Percentiles rank a stretch among this genome's conserved stretches.
Evolutionary conservation across 805 yeast species (phyloP).

Genomic region (Lipomyces sp.): DNA sequence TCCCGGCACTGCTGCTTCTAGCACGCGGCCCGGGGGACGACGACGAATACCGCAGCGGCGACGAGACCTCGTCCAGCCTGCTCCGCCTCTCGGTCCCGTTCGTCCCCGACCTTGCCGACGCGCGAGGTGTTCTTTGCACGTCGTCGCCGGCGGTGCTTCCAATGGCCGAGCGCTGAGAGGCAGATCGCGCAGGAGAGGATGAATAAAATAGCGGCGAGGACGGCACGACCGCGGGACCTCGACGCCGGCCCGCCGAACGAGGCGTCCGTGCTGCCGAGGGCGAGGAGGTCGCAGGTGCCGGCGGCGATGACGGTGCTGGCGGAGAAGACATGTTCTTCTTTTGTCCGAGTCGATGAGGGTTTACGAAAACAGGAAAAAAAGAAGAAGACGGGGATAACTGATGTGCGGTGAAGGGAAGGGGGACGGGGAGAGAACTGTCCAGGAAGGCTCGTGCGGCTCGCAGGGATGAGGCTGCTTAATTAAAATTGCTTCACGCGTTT

Average conservation of each 20-base stretch:
- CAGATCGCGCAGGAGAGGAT: constrained; percentile 18
- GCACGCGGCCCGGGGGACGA: constrained; percentile 20
- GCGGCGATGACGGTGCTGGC: constrained; percentile 4
- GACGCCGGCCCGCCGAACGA: background rate
- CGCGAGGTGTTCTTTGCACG: constrained; percentile 15
- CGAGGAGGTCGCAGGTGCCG: background rate
- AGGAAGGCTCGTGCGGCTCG: no score
- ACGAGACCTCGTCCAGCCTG: constrained; percentile 24
- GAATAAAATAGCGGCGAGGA: constrained; percentile 23
- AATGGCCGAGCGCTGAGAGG: no score
- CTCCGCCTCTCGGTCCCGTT: constrained; percentile 7
- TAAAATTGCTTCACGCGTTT: no score
- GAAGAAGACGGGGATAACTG: background rate
- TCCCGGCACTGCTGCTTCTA: constrained; percentile 17
- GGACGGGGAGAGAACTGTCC: background rate
- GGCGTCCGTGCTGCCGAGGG: background rate
- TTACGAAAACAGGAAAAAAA: background rate
- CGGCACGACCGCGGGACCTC: background rate
- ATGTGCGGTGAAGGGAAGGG: background rate
- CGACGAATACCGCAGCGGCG: constrained; percentile 24
- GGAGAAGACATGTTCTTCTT: constrained; percentile 18
- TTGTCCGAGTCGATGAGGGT: background rate
- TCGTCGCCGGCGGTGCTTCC: no score
- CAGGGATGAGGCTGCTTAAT: no score
- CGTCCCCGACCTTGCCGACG: no score